Evolutionary conservation across 2,329 filamentous ascomycete species (phyloP), one percentile per base, ranked within the genome.

Genomic region (Ophiostoma triangulosporum): DNA sequence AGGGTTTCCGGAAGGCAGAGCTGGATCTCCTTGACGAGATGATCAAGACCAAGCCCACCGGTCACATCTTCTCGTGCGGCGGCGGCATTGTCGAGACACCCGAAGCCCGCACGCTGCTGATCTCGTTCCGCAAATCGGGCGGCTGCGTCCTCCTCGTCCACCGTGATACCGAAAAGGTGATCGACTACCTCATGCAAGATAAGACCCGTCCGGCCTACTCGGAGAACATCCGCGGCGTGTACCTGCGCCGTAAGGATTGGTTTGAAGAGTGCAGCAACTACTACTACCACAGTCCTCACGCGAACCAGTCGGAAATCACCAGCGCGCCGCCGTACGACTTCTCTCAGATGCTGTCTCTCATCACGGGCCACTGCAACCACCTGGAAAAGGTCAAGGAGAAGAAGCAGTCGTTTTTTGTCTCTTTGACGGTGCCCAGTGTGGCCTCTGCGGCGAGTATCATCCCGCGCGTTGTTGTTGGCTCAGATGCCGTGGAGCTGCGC

Each of bases 191-290:
- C 32, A 81, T 86, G 62, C 79, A 84, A 46, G 93, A 98, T 70
- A 89, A 94, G 71, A 88, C 86, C 22, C 80, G 93, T 6, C 93
- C 93, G 26, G 91, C 91, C 8, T 97, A 95, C 64, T 83, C 89
- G 5, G 89, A 93, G 60, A 85, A 97, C 62, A 95, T 96, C 72
- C 84, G 88, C 70, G 82, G 81, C 9, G 91, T 98, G 2, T 98
- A 95, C 75, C 72, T 88, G 54, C 84, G 91, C 52, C 83, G 93
- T 35, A 93, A 89, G 66, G 85, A 84, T 3, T 95, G 88, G 82
- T 97, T 88, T 68, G 77, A 87, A 54, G 81, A 91, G 65, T 97
- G 93, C 73, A 96, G 90, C 72, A 98, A 95, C 65, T 84, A 88
- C 62, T 82, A 94, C 61, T 97, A 95, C 70, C 86, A 91, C 70